Percentiles rank a stretch among this genome's conserved stretches.
These are phyloP conservation scores for Zhuliangozyma parablackwelliae DNA, from an alignment of 1,139 yeast species.

Conservation along the genomic window DNA sequence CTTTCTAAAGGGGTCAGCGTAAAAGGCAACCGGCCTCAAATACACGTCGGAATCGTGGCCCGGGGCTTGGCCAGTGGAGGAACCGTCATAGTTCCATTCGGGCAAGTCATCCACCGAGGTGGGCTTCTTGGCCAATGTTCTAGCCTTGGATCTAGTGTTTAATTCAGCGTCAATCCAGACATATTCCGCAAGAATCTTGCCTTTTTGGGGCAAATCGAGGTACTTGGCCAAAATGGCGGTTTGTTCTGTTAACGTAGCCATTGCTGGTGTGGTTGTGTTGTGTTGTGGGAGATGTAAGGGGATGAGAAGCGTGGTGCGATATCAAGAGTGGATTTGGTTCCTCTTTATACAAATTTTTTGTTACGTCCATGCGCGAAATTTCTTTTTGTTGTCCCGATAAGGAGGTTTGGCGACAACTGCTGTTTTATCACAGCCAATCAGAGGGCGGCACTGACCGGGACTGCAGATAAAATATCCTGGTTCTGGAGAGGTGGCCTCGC, in stretches of 20 bases:
- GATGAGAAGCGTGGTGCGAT: background rate
- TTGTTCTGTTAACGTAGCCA: conserved; percentile 49
- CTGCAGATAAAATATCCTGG: background rate
- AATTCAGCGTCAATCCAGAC: conserved; percentile 97
- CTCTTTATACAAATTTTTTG: background rate
- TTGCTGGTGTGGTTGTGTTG: conserved; percentile 30
- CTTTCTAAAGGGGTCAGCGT: conserved; percentile 95
- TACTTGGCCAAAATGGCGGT: conserved; percentile 78
- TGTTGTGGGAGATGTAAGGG: conserved; percentile 4
- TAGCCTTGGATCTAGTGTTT: conserved; percentile 89
- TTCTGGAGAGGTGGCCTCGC: background rate
- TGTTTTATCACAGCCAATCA: too few relatives aligned
- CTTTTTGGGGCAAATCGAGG: conserved; percentile 78
- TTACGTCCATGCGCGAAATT: too few relatives aligned
- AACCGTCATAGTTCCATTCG: conserved; percentile 99
- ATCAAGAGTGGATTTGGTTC: background rate
- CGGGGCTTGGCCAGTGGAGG: conserved; percentile 98
- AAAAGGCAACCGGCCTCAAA: conserved; percentile 88
- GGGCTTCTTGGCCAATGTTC: conserved; percentile 70
- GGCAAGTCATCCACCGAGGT: conserved; percentile 80
- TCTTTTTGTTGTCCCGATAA: conserved; percentile 1
- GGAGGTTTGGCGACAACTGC: background rate
- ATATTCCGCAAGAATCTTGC: conserved; percentile 89
- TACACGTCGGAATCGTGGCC: conserved; percentile 95
- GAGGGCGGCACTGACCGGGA: too few relatives aligned